Percentiles rank a stretch among this genome's conserved stretches.
Conservation (phyloP, 2,329 filamentous ascomycete genomes). For the Thielaviopsis cerberus region DNA sequence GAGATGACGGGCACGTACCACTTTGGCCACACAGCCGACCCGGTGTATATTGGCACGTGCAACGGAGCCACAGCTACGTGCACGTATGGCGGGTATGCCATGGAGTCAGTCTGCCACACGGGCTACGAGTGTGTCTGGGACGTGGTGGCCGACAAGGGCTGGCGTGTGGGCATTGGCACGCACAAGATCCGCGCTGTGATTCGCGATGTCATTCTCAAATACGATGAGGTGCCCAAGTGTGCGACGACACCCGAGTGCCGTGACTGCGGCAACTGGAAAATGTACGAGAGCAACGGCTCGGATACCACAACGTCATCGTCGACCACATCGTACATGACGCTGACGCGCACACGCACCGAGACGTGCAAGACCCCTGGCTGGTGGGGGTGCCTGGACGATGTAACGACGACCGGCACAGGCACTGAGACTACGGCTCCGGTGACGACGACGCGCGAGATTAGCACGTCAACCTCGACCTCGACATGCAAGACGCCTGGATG, state of each 20-base stretch:
- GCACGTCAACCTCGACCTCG: constrained; percentile 29
- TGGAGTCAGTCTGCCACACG: constrained; percentile 84
- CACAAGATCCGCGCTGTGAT: constrained; percentile 85
- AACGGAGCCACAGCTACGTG: constrained; percentile 79
- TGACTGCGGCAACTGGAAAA: constrained; percentile 87
- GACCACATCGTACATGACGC: constrained; percentile 24
- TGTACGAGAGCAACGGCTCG: constrained; percentile 79
- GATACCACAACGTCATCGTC: constrained; percentile 46
- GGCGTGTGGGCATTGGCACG: constrained; percentile 77
- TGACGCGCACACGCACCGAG: constrained; percentile 59
- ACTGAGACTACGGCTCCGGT: constrained; percentile 18
- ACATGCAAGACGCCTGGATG: constrained; percentile 45
- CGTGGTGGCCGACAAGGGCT: constrained; percentile 76
- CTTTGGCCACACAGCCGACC: constrained; percentile 90
- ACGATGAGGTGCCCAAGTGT: constrained; percentile 64
- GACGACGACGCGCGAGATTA: constrained; percentile 17
- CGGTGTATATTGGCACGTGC: constrained; percentile 83
- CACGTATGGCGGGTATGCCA: constrained; percentile 78
- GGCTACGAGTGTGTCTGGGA: constrained; percentile 82
- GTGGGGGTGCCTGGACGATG: constrained; percentile 64
- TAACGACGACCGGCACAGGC: constrained; percentile 25
- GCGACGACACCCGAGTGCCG: constrained; percentile 59
- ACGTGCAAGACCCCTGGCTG: constrained; percentile 85
- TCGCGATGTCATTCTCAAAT: constrained; percentile 65
- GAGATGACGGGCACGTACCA: constrained; percentile 65